Evolutionary conservation across 2,329 filamentous ascomycete species (phyloP), one percentile per base, ranked within the genome.

Genomic region (Colletotrichum sp.): DNA sequence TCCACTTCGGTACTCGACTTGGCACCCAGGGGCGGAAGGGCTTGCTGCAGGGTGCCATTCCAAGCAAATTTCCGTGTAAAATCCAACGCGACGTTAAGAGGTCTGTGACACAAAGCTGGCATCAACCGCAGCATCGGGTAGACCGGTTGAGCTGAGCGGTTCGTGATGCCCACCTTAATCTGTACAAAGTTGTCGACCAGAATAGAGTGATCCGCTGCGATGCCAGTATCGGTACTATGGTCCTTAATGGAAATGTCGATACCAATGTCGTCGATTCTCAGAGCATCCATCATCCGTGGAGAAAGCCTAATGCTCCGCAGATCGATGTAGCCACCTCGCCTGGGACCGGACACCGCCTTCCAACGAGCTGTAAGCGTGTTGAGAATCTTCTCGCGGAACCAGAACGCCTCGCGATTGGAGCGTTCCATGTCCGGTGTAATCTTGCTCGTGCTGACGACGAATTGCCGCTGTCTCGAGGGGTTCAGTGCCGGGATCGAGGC

Each of bases 381-480:
- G 5, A 98, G 89, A 3, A 98, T 90, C 81, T 92, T 92, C 83
- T 98, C 94, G 18, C 96, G 92, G 83, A 95, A 98, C 96, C 96
- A 98, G 83, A 98, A 98, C 1, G 93, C 92, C 85, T 98, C 95
- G 67, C 96, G 90, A 76, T 90, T 94, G 15, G 92, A 91, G 39
- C 94, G 91, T 85, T 98, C 96, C 59, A 90, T 91, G 78, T 97
- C 95, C 0, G 95, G 94, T 0, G 94, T 93, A 72, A 96, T 92
- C 80, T 94, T 94, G 81, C 92, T 93, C 18, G 93, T 91, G 83
- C 94, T 97, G 59, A 98, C 95, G 34, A 98, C 95, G 80, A 98
- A 98, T 81, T 98, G 96, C n/a, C 96, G 91, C 81, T 95, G 94
- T n/a, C 94, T 92, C 1, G 93, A 92, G 1, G 94, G 94, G 78